Evolutionary conservation across 2,329 filamentous ascomycete species (phyloP).

Genomic region (Capronia coronata): DNA sequence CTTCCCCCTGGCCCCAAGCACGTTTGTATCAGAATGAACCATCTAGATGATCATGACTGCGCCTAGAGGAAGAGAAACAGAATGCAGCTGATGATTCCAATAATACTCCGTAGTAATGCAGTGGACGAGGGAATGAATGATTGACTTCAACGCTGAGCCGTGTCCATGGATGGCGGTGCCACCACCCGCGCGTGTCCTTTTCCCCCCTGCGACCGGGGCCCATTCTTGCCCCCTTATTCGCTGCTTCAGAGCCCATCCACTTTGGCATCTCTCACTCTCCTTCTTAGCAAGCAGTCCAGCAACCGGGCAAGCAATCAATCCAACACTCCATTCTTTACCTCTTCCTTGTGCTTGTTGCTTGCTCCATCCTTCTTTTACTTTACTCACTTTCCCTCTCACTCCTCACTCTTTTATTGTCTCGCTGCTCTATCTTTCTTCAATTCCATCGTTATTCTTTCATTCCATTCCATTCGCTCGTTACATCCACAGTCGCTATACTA

Average conservation of each 20-base stretch:
- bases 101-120: too few relatives aligned
- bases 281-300: not conserved
- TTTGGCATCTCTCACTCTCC: not conserved
- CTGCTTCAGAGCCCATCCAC: not conserved
- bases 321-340: slow-evolving; percentile 8
- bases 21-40: not conserved
- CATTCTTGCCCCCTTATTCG: not conserved
- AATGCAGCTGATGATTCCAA: not conserved
- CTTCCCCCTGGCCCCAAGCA: not conserved
- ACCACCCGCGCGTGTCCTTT: not conserved
- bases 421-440: slow-evolving; percentile 27
- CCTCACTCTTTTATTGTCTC: slow-evolving; percentile 19
- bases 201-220: not conserved
- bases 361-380: slow-evolving; percentile 7
- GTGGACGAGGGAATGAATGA: not conserved
- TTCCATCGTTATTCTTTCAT: slow-evolving; percentile 25
- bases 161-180: not conserved
- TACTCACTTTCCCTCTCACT: slow-evolving; percentile 13
- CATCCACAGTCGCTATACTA: slow-evolving; percentile 24
- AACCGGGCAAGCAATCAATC: not conserved
- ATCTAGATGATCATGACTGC: not conserved
- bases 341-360: slow-evolving; percentile 18
- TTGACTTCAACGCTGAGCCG: not conserved
- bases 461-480: slow-evolving; percentile 25
- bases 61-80: not conserved